These are phyloP conservation scores for Ogataea trehalophila DNA, from an alignment of 805 yeast species.

Conservation along the genomic window DNA sequence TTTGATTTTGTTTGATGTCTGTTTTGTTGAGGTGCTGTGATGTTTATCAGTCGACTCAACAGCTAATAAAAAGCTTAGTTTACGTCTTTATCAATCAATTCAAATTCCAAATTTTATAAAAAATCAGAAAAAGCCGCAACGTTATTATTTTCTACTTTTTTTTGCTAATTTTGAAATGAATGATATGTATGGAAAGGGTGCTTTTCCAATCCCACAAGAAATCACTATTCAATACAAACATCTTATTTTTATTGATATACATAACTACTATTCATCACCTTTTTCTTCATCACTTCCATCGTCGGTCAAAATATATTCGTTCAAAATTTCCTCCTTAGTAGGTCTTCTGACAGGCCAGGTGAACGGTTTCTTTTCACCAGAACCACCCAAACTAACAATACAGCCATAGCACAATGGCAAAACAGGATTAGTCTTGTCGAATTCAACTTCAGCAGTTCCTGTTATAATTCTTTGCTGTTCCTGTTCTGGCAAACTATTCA, in stretches of 20 bases:
- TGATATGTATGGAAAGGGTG: no score
- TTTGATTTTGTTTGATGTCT: not conserved
- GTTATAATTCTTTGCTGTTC: not conserved
- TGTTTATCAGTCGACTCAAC: not conserved
- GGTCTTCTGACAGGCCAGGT: slow-evolving; percentile 28
- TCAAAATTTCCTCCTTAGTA: slow-evolving; percentile 24
- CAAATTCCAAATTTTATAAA: no score
- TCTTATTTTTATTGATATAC: no score
- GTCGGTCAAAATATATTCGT: slow-evolving; percentile 24
- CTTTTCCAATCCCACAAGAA: no score
- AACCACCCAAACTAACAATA: slow-evolving; percentile 52
- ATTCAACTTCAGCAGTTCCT: not conserved
- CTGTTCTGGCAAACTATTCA: slow-evolving; percentile 4
- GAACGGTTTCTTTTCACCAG: slow-evolving; percentile 26
- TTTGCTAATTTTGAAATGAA: no score
- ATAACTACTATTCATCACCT: not conserved
- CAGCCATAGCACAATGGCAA: slow-evolving; percentile 74
- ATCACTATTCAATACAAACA: no score
- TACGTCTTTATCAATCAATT: no score
- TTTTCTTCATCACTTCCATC: slow-evolving; percentile 12
- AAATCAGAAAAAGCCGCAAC: no score
- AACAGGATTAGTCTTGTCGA: slow-evolving; percentile 7
- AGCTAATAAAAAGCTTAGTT: no score
- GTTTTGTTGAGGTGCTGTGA: not conserved
- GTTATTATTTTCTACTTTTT: no score